phyloP scores from a whole-genome alignment of 108 stramenopile species.

The Cyclostephanos tholiformis region DNA sequence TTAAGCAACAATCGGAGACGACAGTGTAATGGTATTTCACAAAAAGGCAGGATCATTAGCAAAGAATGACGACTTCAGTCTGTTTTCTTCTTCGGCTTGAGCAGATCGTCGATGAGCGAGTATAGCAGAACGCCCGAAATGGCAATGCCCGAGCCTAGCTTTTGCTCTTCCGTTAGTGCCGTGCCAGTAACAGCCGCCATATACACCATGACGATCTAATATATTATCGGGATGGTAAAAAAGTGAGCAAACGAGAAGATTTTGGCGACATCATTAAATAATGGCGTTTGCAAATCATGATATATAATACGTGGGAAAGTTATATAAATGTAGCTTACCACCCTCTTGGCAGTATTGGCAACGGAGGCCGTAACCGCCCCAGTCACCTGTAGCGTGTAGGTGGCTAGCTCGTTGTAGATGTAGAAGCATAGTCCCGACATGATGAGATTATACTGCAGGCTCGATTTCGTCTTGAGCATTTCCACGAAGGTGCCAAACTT shows the following conservation, averaged over 20 bases:
- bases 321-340: constrained; percentile 20
- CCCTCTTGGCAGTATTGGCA: constrained; percentile 65
- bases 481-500: constrained; percentile 49
- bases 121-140: constrained; percentile 58
- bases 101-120: constrained; percentile 60
- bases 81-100: constrained; percentile 41
- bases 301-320: neutral
- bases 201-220: constrained; percentile 56
- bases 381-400: constrained; percentile 58
- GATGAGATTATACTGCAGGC: constrained; percentile 58
- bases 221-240: no score
- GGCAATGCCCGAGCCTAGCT: constrained; percentile 53
- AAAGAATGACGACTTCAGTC: no score
- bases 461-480: constrained; percentile 44
- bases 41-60: no score
- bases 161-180: constrained; percentile 57
- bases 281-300: neutral
- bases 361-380: constrained; percentile 62
- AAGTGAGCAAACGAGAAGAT: neutral
- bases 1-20: no score
- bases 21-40: neutral
- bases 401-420: constrained; percentile 68
- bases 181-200: constrained; percentile 62
- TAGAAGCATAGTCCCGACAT: constrained; percentile 60
- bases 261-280: neutral